These are phyloP conservation scores for Gynostemma pentaphyllum DNA, from an alignment of 306 rosid species.

Conservation along the genomic window DNA sequence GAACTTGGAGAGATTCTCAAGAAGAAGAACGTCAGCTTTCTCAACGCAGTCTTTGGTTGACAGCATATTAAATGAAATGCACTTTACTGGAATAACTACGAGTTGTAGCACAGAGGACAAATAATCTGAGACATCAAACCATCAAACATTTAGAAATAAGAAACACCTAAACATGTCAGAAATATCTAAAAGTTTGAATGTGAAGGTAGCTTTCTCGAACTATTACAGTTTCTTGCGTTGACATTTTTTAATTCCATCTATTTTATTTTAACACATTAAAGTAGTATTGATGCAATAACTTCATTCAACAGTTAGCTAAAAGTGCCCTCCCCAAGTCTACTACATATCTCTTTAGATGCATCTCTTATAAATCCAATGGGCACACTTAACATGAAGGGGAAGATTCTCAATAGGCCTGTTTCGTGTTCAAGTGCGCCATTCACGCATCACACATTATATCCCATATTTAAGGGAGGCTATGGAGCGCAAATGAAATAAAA, in stretches of 20 bases:
- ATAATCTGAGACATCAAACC: slow-evolving; percentile 33
- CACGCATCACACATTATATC: not conserved
- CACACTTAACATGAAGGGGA: not conserved
- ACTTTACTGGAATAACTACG: slow-evolving; percentile 41
- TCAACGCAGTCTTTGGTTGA: slow-evolving; percentile 25
- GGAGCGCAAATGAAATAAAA: slow-evolving; percentile 10
- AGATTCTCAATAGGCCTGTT: not conserved
- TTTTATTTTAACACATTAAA: too few species aligned
- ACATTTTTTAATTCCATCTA: too few species aligned
- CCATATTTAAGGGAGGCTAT: not conserved
- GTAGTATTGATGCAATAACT: not conserved
- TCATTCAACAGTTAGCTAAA: not conserved
- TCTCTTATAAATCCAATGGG: not conserved
- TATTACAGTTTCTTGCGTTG: not conserved
- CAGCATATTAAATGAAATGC: slow-evolving; percentile 20
- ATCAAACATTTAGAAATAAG: slow-evolving; percentile 7
- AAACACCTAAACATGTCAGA: not conserved
- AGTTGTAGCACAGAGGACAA: slow-evolving; percentile 44
- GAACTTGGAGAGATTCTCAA: slow-evolving; percentile 53
- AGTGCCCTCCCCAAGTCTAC: not conserved
- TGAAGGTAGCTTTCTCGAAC: too few species aligned
- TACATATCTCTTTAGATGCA: not conserved
- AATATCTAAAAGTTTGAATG: not conserved
- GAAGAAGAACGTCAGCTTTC: slow-evolving; percentile 49
- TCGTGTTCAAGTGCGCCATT: not conserved